phyloP scores from a whole-genome alignment of 2,329 filamentous ascomycete species.

The Periconia digitata region DNA sequence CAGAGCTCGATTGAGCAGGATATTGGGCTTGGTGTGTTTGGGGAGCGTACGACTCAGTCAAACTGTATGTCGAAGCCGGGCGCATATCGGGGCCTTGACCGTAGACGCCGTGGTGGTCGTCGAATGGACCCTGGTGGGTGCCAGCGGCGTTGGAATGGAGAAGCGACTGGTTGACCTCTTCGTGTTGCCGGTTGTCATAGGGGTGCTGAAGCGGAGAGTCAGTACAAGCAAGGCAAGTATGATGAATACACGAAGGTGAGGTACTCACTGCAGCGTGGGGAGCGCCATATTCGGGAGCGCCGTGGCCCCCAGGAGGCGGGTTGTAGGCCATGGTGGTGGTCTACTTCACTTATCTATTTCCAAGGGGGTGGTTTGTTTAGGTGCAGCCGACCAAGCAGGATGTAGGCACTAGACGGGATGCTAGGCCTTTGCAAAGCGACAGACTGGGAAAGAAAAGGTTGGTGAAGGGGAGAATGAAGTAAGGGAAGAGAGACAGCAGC shows the following conservation, averaged over 20 bases:
- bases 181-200: conserved; percentile 47
- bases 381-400: conserved; percentile 11
- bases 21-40: conserved; percentile 34
- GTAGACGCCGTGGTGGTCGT: conserved; percentile 42
- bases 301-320: conserved; percentile 24
- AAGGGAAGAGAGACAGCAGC: conserved; percentile 12
- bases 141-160: conserved; percentile 52
- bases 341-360: too few species aligned
- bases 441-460: conserved; percentile 17
- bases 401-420: not conserved
- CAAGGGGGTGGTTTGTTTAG: conserved; percentile 13
- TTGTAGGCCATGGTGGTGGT: conserved; percentile 44
- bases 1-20: conserved; percentile 36
- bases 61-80: conserved; percentile 49
- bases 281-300: conserved; percentile 37
- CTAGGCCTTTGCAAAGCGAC: conserved; percentile 29
- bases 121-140: conserved; percentile 51
- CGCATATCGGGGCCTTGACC: conserved; percentile 40
- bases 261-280: conserved; percentile 37
- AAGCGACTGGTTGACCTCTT: conserved; percentile 52
- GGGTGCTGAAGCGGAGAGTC: conserved; percentile 14
- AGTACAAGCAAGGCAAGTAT: too few species aligned
- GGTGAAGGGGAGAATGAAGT: conserved; percentile 1
- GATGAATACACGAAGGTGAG: too few species aligned
- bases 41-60: conserved; percentile 53